A percentile compares a stretch with the other conserved stretches of the same genome.
Conservation (phyloP, 345 rosid genomes). For the Citrus maxima region DNA sequence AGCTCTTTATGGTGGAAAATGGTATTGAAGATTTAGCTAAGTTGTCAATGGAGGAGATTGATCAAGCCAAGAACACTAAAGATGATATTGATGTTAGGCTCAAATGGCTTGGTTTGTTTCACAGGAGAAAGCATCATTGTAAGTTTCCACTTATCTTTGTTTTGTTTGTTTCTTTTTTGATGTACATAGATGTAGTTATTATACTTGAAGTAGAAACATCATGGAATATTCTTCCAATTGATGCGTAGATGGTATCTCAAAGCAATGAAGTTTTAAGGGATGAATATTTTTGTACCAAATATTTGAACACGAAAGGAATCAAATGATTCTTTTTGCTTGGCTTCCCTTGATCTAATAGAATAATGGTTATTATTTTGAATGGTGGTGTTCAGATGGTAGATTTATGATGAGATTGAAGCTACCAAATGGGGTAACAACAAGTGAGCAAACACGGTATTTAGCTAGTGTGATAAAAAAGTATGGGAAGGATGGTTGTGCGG, state of each 20-base stretch:
- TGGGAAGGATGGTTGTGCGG: constrained; percentile 92
- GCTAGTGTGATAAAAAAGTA: constrained; percentile 87
- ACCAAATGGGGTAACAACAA: constrained; percentile 94
- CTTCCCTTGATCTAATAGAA: neutral
- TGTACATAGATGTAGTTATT: neutral
- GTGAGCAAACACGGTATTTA: constrained; percentile 76
- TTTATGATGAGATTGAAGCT: constrained; percentile 98
- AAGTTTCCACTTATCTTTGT: constrained; percentile 17
- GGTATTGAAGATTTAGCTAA: constrained; percentile 71
- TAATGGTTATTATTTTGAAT: neutral
- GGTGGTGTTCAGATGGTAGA: constrained; percentile 62
- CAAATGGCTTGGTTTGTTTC: constrained; percentile 97
- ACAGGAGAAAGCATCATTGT: constrained; percentile 87
- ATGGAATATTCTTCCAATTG: neutral
- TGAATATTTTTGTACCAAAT: neutral
- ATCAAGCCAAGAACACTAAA: constrained; percentile 49
- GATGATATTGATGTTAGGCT: constrained; percentile 89
- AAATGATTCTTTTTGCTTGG: neutral
- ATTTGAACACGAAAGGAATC: neutral
- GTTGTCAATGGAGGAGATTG: constrained; percentile 76
- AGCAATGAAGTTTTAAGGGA: neutral
- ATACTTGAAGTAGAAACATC: neutral
- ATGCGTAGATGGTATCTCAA: neutral
- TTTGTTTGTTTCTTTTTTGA: neutral
- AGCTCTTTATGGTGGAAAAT: constrained; percentile 74